Evolutionary conservation across 495 filamentous ascomycete genomes (phyloP), one percentile per base, ranked within the genome.

Genomic region (Barbatosphaeria neglecta): DNA sequence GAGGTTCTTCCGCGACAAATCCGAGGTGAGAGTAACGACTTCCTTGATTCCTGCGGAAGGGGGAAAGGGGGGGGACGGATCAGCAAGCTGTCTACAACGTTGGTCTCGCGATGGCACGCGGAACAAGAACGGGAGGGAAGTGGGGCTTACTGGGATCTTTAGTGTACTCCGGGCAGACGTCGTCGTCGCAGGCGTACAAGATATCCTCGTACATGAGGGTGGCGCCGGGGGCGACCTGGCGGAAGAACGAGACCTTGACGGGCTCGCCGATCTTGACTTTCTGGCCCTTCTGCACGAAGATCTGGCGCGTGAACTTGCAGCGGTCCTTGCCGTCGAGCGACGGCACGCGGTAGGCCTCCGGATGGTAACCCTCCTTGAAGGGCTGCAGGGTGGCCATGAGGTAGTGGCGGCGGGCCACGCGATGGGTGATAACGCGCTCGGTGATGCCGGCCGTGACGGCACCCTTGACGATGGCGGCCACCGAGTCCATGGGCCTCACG

Each of bases 141-240:
- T n/a, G n/a, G n/a, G n/a, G n/a, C 90, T 81, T 83, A 98, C 92
- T 86, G 46, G 92, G 90, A 80, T 98, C 92, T 59, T 97, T 98
- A 50, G 90, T 96, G 57, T 98, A 98, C 63, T 98, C 92, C 2
- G 92, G 92, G 67, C 93, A 98, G 45, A 93, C 84, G 61, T 98
- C 92, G 43, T 97, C 90, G 58, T 98, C 92, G 63, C 92, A 98
- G 43, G 93, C 93, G 64, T 97, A 98, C 41, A 98, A 65, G 42
- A 97, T 89, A 70, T 98, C 93, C 70, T 97, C 93, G 62, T 98
- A 98, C 90, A 97, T 98, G 49, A 98, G 78, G 0, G 92, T 97
- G 25, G 93, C 93, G 41, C 92, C 93, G 2, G 92, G 92, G 20
- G 92, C 92, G 48, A 98, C 92, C 62, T 98, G 92, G 63, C 92